Evolutionary conservation across 129 eudicot genomes (phyloP), one percentile per base, ranked within the genome.

Genomic region (Lactuca sativa): DNA sequence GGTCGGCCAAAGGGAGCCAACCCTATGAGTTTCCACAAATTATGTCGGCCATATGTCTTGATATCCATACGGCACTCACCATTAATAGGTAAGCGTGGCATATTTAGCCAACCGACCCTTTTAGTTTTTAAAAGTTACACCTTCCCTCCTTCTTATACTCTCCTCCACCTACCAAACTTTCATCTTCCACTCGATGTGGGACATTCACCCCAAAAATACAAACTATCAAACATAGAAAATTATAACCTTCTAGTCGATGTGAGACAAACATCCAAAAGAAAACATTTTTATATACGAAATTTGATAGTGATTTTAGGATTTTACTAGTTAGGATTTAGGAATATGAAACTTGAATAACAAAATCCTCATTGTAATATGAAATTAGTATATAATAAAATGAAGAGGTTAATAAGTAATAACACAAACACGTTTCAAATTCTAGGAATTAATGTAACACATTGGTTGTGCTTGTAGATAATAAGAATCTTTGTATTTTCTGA

Each of bases 41-140:
- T 87, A 71, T 90, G 95, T 79, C 95, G 70, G 95, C 95, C 97
- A 90, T 90, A 90, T 90, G 95, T 90, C 97, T 90, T 85, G 97
- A 90, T 90, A 77, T 81, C 95, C 95, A 87, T 90, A 85, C 97
- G 78, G 91, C 97, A 82, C 87, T 61, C 86, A 77, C 97, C 91
- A 31, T 1, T 33, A 5, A 72, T 18, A 83, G 80, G 86, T 72
- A 62, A 74, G 80, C 82, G 80, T 77, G 95, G 91, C 97, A 90
- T 83, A 90, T 87, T 90, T 90, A 90, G 97, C 95, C 97, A 90
- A 81, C 95, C 80, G 89, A 87, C 95, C 95, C 91, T 90, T 87
- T 87, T 87, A 78, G 62, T 2, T 14, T 76, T 74, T 0, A 1
- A 57, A 4, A 0, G 0, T 0, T 0, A 0, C 55, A 56, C 10